Base-by-base conservation (phyloP, 352 stramenopile species). In the Discostella stelligera region DNA sequence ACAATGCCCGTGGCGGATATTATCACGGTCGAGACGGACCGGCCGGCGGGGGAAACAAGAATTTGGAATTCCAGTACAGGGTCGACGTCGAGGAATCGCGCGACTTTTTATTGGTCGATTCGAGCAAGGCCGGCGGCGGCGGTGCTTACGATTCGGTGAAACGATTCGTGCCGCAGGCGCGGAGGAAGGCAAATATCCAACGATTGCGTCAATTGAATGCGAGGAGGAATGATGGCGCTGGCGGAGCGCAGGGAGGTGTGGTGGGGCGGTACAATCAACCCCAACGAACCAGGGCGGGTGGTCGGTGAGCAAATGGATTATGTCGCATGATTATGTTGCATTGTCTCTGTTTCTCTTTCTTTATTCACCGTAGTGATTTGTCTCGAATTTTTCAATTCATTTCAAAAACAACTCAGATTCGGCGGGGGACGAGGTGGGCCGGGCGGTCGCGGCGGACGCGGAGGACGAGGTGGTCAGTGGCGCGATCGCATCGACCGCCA, bases 1-100 rank as follows among this genome's bases (percentile, higher is more conserved):
- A 18, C 6, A 55, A 27, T 23, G 48, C 48, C 14, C 52, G 66
- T 14, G 20, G 61, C 55, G 27, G 27, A n/a, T n/a, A n/a, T n/a
- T n/a, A n/a, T n/a, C n/a, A n/a, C 5, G 27, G 27, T 32, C 27
- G 27, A 5, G 27, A 32, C 5, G 27, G 2, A 32, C 2, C 27
- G 27, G n/a, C n/a, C n/a, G 65, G 74, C n/a, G 86, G 92, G 49
- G 89, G 95, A 46, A 92, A 94, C 49, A 86, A 95, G 66, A 97
- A 98, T 80, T 80, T 94, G 52, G 94, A 98, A 71, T 97, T 98
- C 86, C 93, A 97, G 81, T 98, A 97, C 87, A 97, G 96, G 80
- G 88, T 97, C 74, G 94, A 98, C 74, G 90, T 89, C 7, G 94
- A 94, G 21, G 95, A 98, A 74, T 93, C 96, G 77, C 86, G 88